phyloP scores from a whole-genome alignment of 352 stramenopile genomes.

The Blastocystis sp. region DNA sequence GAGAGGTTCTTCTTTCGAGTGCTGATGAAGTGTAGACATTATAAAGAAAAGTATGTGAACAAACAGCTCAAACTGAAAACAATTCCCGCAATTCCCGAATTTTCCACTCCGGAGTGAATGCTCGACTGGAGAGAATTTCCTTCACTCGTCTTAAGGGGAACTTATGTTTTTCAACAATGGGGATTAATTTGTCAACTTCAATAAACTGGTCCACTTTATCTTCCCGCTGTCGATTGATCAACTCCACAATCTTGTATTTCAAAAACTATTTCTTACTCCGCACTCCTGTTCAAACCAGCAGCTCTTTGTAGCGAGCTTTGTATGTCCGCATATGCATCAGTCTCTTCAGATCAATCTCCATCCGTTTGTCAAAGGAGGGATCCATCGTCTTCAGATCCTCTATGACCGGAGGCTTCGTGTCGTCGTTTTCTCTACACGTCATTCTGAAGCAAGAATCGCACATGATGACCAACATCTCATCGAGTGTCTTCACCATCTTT shows the following conservation, averaged over 20 bases:
- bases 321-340: conserved; percentile 41
- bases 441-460: background rate
- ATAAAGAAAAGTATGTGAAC: conserved; percentile 11
- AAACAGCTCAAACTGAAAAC: conserved; percentile 26
- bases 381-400: background rate
- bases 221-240: conserved; percentile 12
- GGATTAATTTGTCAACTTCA: conserved; percentile 27
- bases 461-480: background rate
- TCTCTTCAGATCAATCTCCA: background rate
- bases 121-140: conserved; percentile 6
- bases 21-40: background rate
- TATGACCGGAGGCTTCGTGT: background rate
- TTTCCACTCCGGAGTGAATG: conserved; percentile 49
- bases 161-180: conserved; percentile 8
- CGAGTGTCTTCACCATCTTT: background rate
- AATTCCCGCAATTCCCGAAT: conserved; percentile 38
- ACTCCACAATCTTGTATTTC: conserved; percentile 58
- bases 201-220: conserved; percentile 15
- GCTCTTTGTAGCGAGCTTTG: background rate
- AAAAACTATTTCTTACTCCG: background rate
- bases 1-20: background rate
- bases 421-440: background rate
- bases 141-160: background rate
- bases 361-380: background rate
- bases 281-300: background rate